Base-by-base conservation (phyloP, 2,329 filamentous ascomycete genomes). In the Pseudogymnoascus sp. region DNA sequence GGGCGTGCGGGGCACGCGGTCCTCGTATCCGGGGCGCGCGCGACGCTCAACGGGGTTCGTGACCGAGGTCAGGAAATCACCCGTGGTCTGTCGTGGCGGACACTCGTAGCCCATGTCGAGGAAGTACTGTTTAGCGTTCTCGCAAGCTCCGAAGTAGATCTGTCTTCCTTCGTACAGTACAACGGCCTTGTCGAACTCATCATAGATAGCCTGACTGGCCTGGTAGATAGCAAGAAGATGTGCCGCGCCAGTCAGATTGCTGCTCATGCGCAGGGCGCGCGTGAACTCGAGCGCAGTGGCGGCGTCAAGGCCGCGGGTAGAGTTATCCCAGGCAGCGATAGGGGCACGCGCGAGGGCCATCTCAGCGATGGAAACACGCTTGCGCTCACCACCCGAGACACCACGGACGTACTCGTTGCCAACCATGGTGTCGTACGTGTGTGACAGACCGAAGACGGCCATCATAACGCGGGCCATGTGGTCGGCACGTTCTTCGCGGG, bases 291-390 rank as follows among this genome's bases (percentile, higher is more conserved):
- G 75, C 0, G 90, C 89, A 0, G 87, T 91, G 5, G 86, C 86
- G 0, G 87, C 86, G 73, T 93, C 90, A 0, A 93, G 79, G 10
- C 90, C 90, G 63, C 84, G 80, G 0, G 89, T 93, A 5, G 69
- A 66, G 51, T 73, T 74, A 47, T 65, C 64, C 64, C 64, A 65
- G 5, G 63, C 63, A 8, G 68, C 68, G 59, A 74, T 71, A 40
- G 81, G 85, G 0, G 85, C 83, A 14, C 79, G 75, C 1, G 78
- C 79, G 8, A 82, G 81, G 0, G 84, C 82, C 68, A 90, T 90
- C 74, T 95, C 90, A 0, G 88, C 89, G 65, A 95, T 91, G 47
- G 86, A 89, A 6, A 95, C 90, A 72, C 91, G 86, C 77, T 96
- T 93, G 62, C 87, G 79, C 72, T 90, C 87, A 21, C 88, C 87